A percentile compares a stretch with the other conserved stretches of the same genome.
Evolutionary conservation across 129 eudicot genomes (phyloP).

Genomic region (carrot (Daucus carota)): DH1_v3.0 NC_030386.2:37888001-37888500

Average conservation of each 20-base stretch:
- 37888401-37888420: neutral
- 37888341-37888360: neutral
- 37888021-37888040: too few relatives aligned
- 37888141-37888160: neutral
- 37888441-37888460: neutral
- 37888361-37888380: neutral
- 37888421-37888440: neutral
- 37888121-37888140: neutral
- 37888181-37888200: neutral
- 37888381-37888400: constrained; percentile 2
- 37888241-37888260: constrained; percentile 60
- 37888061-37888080: too few relatives aligned
- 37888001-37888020: too few relatives aligned
- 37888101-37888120: neutral
- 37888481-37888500: neutral
- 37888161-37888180: neutral
- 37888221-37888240: constrained; percentile 85
- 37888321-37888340: neutral
- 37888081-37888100: too few relatives aligned
- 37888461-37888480: neutral
- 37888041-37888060: too few relatives aligned
- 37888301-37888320: neutral
- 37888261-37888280: constrained; percentile 84
- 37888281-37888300: constrained; percentile 79
- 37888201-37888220: constrained; percentile 32